Base-by-base conservation (phyloP, 345 rosid genomes). In the Eucalyptus polyanthemos region DNA sequence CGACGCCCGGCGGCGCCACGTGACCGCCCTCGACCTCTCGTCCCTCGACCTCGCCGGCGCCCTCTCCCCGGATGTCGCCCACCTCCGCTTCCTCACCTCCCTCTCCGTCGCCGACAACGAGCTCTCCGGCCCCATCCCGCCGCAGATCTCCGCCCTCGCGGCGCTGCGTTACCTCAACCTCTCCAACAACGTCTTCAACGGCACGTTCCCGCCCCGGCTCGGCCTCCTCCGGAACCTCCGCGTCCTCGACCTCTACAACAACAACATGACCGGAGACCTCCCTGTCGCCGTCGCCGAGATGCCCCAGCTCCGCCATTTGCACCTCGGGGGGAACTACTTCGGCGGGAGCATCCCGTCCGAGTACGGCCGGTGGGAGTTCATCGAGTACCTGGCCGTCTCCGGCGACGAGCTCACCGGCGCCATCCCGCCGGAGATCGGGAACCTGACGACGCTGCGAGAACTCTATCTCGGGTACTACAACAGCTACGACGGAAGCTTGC, bases 321-420 rank as follows among this genome's bases (percentile, higher is more conserved):
- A 97, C 87, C 96, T 96, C 69, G 99, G 99, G 6, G 99, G 99
- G 0, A 97, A 96, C 96, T 97, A 91, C 86, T 97, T 97, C 92
- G 19, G 88, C 53, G 99, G 98, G 27, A 88, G 47, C 89, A 96
- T 97, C 92, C 99, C 98, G 2, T n/a, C 94, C 2, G 95, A 92
- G 72, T 97, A 95, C 88, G 99, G 99, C 87, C 87, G 88, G 50
- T 97, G 96, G 97, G 94, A 91, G 88, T 92, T 87, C 67, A 89
- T 97, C 4, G 96, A 97, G 90, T 97, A 97, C 50, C 31, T 97
- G 14, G 97, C 98, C 1, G 92, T 97, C 50, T 96, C 97, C 53
- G 99, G 98, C 1, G 96, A 97, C 91, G 98, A 93, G 56, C 95
- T 97, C 45, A 89, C 9, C 6, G 99, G 99, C 0, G 90, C 91